Conservation (phyloP, 169 alveolate species). For the Plasmodium knowlesi region DNA sequence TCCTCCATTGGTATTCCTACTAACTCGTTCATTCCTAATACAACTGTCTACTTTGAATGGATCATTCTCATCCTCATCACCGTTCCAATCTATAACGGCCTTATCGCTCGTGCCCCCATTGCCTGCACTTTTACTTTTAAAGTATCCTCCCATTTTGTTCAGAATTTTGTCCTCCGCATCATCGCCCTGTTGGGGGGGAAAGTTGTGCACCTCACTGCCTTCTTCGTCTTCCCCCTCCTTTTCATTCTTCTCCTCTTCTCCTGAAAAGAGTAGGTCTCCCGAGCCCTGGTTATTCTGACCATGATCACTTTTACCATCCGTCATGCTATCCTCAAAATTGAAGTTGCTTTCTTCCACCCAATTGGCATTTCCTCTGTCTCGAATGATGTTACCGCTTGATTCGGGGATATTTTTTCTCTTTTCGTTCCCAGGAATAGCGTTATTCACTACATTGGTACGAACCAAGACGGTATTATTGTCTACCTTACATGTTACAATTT, state of each 20-base stretch:
- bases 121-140: not conserved
- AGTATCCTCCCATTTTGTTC: conserved; percentile 12
- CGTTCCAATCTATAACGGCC: not conserved
- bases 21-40: not conserved
- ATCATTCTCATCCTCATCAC: not conserved
- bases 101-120: not conserved
- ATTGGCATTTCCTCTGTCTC: not conserved
- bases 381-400: not conserved
- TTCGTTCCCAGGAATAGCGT: not conserved
- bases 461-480: not conserved
- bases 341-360: not conserved
- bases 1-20: not conserved
- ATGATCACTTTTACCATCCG: not conserved
- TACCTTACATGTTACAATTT: not conserved
- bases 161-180: conserved; percentile 25
- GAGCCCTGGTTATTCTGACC: not conserved
- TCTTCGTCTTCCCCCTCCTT: not conserved
- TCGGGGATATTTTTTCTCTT: not conserved
- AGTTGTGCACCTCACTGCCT: not conserved
- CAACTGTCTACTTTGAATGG: not conserved
- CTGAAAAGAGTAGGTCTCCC: not conserved
- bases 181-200: not conserved
- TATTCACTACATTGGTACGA: not conserved
- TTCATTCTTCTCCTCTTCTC: not conserved
- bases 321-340: not conserved